Conservation (phyloP, 495 filamentous ascomycete genomes). For the Choiromyces venosus region DNA sequence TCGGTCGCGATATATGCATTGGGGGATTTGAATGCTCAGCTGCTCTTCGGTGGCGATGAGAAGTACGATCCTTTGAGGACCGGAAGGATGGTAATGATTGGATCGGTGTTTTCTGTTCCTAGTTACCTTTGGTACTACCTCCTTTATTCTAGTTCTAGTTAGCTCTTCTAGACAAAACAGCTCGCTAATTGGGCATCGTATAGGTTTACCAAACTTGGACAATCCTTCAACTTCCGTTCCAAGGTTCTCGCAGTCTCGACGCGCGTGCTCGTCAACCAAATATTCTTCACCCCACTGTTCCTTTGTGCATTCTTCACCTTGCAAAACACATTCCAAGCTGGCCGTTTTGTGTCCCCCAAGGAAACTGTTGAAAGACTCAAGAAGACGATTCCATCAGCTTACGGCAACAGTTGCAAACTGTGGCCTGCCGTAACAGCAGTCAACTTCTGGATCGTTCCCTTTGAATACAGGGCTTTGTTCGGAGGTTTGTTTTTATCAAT, state of each 20-base stretch:
- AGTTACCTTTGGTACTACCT: conserved; percentile 66
- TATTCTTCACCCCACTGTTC: conserved; percentile 77
- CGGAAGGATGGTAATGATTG: conserved; percentile 65
- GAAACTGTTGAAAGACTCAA: conserved; percentile 65
- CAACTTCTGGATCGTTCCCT: conserved; percentile 73
- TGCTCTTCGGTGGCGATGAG: conserved; percentile 48
- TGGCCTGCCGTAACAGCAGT: conserved; percentile 88
- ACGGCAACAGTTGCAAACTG: conserved; percentile 74
- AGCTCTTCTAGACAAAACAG: background rate
- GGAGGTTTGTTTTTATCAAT: conserved; percentile 49
- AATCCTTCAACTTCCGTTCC: conserved; percentile 71
- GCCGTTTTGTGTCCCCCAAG: conserved; percentile 51
- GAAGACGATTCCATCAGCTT: conserved; percentile 69
- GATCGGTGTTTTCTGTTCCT: conserved; percentile 65
- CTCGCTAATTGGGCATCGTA: background rate
- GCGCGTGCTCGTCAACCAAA: conserved; percentile 77
- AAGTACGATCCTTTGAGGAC: conserved; percentile 68
- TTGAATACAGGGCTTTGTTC: conserved; percentile 74
- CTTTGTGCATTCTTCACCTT: conserved; percentile 89
- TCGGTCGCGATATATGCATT: conserved; percentile 71
- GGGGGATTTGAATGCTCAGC: conserved; percentile 76
- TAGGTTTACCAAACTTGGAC: conserved; percentile 76
- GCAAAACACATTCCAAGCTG: conserved; percentile 57
- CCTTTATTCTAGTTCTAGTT: conserved; percentile 11
- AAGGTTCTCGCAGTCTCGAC: conserved; percentile 62